phyloP scores from a whole-genome alignment of 768 basidiomycete genomes.

The Boletus edulis region DNA sequence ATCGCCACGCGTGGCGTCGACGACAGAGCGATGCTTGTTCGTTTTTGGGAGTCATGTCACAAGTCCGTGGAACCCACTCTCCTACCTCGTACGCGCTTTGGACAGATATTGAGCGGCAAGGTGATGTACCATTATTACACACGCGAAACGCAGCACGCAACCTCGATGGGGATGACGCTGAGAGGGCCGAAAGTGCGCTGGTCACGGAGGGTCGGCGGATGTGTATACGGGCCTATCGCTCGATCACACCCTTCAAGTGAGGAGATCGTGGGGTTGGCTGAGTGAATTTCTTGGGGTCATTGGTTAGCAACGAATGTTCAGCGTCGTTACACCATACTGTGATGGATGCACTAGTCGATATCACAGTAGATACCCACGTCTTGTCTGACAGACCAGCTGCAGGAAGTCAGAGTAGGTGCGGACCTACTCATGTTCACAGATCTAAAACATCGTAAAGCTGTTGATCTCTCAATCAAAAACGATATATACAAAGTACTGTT shows the following conservation, averaged over 20 bases:
- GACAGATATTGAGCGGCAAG: slow-evolving; percentile 8
- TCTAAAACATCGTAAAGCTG: neutral
- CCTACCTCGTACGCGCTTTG: neutral
- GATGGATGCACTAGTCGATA: neutral
- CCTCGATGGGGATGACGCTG: slow-evolving; percentile 3
- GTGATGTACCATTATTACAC: slow-evolving; percentile 15
- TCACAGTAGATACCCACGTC: neutral
- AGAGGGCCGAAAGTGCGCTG: neutral
- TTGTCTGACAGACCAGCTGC: too few relatives aligned
- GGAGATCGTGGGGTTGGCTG: slow-evolving; percentile 24
- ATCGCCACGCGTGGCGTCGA: neutral
- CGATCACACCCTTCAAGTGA: slow-evolving; percentile 26
- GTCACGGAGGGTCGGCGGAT: slow-evolving; percentile 9
- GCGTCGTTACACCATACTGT: neutral
- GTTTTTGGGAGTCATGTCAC: slow-evolving; percentile 21
- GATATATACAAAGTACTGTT: neutral
- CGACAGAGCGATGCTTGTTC: slow-evolving; percentile 19
- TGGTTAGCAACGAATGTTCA: neutral
- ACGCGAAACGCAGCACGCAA: slow-evolving; percentile 6
- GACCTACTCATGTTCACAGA: too few relatives aligned
- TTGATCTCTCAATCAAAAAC: neutral
- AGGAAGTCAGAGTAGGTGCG: too few relatives aligned
- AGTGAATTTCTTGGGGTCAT: too few relatives aligned
- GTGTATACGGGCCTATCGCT: slow-evolving; percentile 21
- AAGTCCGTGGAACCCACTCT: neutral